Evolutionary conservation across 768 basidiomycete species (phyloP).

Genomic region (Cystofilobasidium ferigula): DNA sequence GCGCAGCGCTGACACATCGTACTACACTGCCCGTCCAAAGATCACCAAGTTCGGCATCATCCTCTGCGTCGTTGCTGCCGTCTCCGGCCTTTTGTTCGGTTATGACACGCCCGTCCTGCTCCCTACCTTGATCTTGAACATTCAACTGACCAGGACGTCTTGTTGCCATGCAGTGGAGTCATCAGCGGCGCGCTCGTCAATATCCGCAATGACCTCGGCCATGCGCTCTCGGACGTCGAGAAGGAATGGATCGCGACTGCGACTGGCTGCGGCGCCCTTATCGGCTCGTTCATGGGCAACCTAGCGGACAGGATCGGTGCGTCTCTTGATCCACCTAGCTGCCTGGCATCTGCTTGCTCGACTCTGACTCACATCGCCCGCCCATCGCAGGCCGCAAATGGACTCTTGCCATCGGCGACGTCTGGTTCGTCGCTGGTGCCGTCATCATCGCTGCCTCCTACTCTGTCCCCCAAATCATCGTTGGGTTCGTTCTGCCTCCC

Average conservation of each 20-base stretch:
- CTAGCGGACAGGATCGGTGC: neutral
- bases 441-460: neutral
- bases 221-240: neutral
- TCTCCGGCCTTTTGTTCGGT: neutral
- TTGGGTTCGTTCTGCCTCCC: too few species aligned
- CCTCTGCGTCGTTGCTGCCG: neutral
- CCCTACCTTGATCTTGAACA: neutral
- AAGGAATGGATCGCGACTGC: neutral
- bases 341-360: too few species aligned
- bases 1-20: too few species aligned
- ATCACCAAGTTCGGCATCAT: neutral
- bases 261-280: neutral
- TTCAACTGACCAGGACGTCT: neutral
- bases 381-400: neutral
- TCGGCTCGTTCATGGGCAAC: neutral
- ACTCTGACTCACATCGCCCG: too few species aligned
- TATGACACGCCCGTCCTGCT: neutral
- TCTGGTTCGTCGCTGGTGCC: constrained; percentile 1
- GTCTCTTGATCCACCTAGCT: too few species aligned
- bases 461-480: neutral
- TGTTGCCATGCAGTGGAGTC: neutral
- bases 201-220: neutral
- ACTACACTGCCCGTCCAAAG: too few species aligned
- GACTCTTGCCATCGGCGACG: neutral
- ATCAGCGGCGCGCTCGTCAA: neutral